Conservation (phyloP, 495 filamentous ascomycete genomes). For the Tuber borchii region DNA sequence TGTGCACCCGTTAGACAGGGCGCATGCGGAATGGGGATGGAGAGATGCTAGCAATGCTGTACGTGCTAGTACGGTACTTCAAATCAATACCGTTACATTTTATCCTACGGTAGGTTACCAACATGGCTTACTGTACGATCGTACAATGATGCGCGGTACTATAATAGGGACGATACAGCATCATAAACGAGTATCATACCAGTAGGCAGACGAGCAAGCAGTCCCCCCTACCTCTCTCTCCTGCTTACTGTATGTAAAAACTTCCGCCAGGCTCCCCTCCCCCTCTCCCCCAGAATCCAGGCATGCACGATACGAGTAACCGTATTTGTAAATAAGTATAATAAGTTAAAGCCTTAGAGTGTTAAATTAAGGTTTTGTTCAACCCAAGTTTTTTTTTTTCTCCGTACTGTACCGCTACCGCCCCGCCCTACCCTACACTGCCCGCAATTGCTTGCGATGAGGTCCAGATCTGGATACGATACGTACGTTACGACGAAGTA, state of each 20-base stretch:
- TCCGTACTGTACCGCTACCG: background rate
- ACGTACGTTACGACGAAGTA: background rate
- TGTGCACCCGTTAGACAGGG: conserved; percentile 11
- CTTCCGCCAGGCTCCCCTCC: background rate
- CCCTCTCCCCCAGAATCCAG: background rate
- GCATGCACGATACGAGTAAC: background rate
- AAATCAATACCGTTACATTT: no score
- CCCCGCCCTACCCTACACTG: no score
- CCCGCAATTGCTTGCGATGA: background rate
- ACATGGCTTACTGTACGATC: background rate
- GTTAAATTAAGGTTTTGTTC: background rate
- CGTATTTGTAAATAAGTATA: no score
- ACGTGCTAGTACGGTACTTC: background rate
- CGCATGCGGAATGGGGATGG: background rate
- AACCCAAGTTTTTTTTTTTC: background rate
- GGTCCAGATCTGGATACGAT: background rate
- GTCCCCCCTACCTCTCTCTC: background rate
- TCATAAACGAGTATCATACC: no score
- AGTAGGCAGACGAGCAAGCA: background rate
- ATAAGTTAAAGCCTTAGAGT: background rate
- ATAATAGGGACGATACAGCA: background rate
- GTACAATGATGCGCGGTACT: background rate
- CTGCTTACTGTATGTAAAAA: background rate
- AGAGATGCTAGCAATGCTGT: background rate
- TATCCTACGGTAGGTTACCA: no score